Base-by-base conservation (phyloP, 2,329 filamentous ascomycete genomes). In the Alternaria infectoria region DNA sequence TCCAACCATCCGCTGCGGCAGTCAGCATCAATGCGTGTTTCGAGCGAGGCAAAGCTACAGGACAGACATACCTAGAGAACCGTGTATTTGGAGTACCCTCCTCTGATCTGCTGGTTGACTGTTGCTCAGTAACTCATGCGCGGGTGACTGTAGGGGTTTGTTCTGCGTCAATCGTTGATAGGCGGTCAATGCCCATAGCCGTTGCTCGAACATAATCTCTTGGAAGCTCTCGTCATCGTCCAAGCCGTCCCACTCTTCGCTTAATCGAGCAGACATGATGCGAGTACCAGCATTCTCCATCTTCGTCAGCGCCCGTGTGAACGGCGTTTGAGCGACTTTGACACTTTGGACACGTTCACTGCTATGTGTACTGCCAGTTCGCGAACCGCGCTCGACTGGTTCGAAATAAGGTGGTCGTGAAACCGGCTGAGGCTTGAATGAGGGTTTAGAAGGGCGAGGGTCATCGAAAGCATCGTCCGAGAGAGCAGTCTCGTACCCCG, bases 181-280 rank as follows among this genome's bases (percentile, higher is more conserved):
- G 2, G 71, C 72, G 11, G 69, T 71, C 30, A 74, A 30, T 21
- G 71, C 71, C 72, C 72, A 74, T 4, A 74, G 66, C n/a, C 72
- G 65, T 50, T 74, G 73, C 54, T 74, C 72, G 26, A 74, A 74
- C 40, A 71, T 32, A 49, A 74, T 67, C 45, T 74, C 72, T 45
- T 71, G 70, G 21, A 64, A 67, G 45, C 71, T 74, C 23, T 74
- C 70, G 26, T 74, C 72, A 23, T 73, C 72, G 7, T 71, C 70
- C 13, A 74, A 66, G 13, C 69, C 70, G 36, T 74, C 71, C 72
- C 72, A 74, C 45, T 74, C 72, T 61, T 74, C 72, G 15, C 69
- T 72, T 50, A 74, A 51, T 2, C 72, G 66, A 21, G 71, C 61
- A 15, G 70, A 69, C 52, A 73, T 68, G 47, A 74, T 74, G 61